A percentile compares a stretch with the other conserved stretches of the same genome.
phyloP scores from a whole-genome alignment of 2,329 filamentous ascomycete species.

The Trichophyton benhamiae region DNA sequence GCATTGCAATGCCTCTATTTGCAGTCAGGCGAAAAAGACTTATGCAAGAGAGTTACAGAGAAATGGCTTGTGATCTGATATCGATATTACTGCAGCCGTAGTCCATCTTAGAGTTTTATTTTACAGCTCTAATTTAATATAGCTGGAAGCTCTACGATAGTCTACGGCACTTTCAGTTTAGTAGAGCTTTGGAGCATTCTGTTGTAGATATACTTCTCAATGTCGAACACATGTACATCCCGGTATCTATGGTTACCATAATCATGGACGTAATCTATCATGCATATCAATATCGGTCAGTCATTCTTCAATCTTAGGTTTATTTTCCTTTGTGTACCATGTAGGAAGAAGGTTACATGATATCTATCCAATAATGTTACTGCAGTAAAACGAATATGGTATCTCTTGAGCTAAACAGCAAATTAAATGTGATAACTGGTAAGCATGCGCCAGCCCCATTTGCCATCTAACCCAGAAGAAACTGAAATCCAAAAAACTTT shows the following conservation, averaged over 20 bases:
- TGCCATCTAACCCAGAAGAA: background rate
- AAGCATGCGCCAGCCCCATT: background rate
- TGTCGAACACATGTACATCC: background rate
- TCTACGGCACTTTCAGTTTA: no score
- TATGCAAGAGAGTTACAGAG: slow-evolving; percentile 49
- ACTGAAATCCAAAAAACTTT: background rate
- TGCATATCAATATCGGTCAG: background rate
- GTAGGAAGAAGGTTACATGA: background rate
- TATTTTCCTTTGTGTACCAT: background rate
- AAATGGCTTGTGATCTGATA: slow-evolving; percentile 43
- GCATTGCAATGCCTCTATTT: slow-evolving; percentile 58
- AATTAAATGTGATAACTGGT: background rate
- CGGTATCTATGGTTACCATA: background rate
- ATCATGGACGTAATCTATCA: background rate
- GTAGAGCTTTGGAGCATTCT: no score
- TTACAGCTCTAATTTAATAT: no score
- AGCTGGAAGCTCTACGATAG: no score
- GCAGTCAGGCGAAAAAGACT: slow-evolving; percentile 49
- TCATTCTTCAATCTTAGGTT: background rate
- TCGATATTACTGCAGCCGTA: background rate
- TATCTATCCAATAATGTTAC: background rate
- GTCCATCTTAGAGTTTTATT: background rate
- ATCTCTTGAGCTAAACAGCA: background rate
- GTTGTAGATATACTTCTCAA: no score
- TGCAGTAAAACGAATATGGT: background rate